Evolutionary conservation across 306 rosid genomes (phyloP), one percentile per base, ranked within the genome.

Genomic region (Cucurbita maxima): DNA sequence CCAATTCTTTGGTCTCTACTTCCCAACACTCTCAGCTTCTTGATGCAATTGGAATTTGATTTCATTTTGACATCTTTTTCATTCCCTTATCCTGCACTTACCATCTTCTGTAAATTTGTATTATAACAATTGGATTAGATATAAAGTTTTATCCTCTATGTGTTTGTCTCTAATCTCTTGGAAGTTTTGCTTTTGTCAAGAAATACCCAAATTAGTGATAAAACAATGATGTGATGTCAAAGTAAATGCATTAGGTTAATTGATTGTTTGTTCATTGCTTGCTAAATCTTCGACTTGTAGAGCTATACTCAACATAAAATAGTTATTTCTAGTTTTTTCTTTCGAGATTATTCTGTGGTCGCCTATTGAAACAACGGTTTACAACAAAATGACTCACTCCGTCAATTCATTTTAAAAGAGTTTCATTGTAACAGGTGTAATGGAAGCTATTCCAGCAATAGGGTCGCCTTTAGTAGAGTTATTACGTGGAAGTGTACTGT

Each of bases 1-100:
- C 97, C 69, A 88, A 93, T 76, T 90, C 97, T 10, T 72, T 93
- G 15, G 97, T 93, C 74, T 87, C 97, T 2, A 96, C 87, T 45
- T 83, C 89, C 69, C 88, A 83, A 67, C 97, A 93, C 86, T 83
- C 96, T 19, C 74, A 87, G 73, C 90, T 94, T 76, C 97, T 94
- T 73, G 96, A 90, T 71, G 97, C 97, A 52, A 83, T 94, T 76
- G 98, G 97, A 75, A 90, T 90, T 67, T 90, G 88, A 48, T 48
- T 50, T 4, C 34, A 10, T 68, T 47, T 72, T 25, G 10, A 13
- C 44, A 67, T 67, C 18, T 68, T 68, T 15, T 1, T 43, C 15
- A 20, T 64, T 66, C 19, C 20, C 22, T 68, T 58, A 0, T 45
- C 22, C 56, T 22, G 3, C 12, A 10, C 41, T 20, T 47, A 0